phyloP scores from a whole-genome alignment of 768 basidiomycete species.

The Suillus decipiens region DNA sequence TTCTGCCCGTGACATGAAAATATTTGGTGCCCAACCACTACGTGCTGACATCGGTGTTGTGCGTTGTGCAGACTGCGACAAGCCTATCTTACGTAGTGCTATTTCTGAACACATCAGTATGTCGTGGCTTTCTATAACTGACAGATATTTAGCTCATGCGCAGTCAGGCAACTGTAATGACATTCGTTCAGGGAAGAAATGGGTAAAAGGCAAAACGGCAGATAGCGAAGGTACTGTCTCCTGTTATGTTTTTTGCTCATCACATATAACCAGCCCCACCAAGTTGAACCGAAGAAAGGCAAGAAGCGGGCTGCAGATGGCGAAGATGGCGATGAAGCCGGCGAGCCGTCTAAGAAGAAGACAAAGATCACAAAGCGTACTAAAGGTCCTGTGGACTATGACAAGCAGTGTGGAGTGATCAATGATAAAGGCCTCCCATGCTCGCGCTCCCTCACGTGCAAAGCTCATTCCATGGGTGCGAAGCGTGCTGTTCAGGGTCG shows the following conservation, averaged over 20 bases:
- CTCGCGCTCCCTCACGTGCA: constrained; percentile 94
- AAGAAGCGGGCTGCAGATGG: constrained; percentile 87
- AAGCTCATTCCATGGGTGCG: constrained; percentile 96
- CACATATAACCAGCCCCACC: constrained; percentile 9
- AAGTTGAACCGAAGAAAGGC: constrained; percentile 48
- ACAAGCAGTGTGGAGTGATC: constrained; percentile 95
- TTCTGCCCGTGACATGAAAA: constrained; percentile 83
- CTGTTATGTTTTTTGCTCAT: constrained; percentile 7
- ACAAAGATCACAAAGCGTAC: constrained; percentile 74
- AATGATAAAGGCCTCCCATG: constrained; percentile 94
- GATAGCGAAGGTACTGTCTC: constrained; percentile 46
- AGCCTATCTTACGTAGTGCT: constrained; percentile 77
- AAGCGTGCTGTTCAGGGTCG: constrained; percentile 92
- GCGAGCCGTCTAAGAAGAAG: constrained; percentile 77
- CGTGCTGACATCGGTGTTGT: constrained; percentile 65
- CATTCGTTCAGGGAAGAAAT: constrained; percentile 57
- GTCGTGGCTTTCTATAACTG: constrained; percentile 20
- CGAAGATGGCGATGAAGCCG: constrained; percentile 62
- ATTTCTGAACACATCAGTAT: constrained; percentile 76
- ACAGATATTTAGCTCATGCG: constrained; percentile 13
- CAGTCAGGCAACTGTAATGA: constrained; percentile 59
- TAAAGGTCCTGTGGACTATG: constrained; percentile 87
- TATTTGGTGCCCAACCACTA: constrained; percentile 79
- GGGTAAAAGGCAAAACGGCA: constrained; percentile 52
- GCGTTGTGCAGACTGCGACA: constrained; percentile 79